These are phyloP conservation scores for Salix suchowensis DNA, from an alignment of 345 rosid genomes.

Conservation along the genomic window DNA sequence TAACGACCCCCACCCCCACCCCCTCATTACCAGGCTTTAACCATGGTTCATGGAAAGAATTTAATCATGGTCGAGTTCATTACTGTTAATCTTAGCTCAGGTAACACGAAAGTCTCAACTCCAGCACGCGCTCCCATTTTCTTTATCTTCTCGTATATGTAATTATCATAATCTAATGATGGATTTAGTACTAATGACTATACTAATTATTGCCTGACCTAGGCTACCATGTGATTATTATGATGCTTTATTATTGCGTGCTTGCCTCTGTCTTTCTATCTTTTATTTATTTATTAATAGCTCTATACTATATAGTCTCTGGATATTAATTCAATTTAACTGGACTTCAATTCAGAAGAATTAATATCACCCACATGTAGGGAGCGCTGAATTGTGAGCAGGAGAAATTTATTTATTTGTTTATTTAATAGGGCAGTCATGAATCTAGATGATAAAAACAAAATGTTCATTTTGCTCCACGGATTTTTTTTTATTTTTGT, in stretches of 20 bases:
- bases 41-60: not conserved
- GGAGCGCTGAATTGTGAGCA: no score
- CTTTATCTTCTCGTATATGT: not conserved
- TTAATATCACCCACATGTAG: not conserved
- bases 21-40: not conserved
- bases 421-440: no score
- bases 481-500: not conserved
- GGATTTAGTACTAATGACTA: conserved; percentile 6
- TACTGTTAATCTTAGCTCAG: not conserved
- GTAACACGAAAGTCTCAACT: not conserved
- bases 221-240: not conserved
- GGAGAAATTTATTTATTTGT: no score
- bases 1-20: not conserved
- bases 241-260: not conserved
- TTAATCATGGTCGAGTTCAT: not conserved
- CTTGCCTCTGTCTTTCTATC: not conserved
- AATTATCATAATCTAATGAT: not conserved
- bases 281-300: not conserved
- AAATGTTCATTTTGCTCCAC: not conserved
- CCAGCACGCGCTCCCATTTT: not conserved
- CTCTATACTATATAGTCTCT: not conserved
- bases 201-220: not conserved
- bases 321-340: not conserved
- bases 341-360: not conserved
- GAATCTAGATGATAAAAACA: not conserved